phyloP scores from a whole-genome alignment of 306 rosid genomes.

The Cicer cuneatum region DNA sequence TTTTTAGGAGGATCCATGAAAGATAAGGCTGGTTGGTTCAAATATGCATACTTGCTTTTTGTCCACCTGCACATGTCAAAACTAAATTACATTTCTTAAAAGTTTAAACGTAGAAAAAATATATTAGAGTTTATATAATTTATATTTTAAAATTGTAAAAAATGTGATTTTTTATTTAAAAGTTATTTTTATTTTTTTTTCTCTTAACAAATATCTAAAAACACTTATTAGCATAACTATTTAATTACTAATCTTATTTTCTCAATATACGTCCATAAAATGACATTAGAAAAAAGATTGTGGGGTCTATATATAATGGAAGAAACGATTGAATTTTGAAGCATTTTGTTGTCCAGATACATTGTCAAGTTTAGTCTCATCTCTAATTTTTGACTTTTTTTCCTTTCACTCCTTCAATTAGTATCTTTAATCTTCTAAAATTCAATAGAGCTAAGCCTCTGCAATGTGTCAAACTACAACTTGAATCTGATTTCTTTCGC shows the following conservation, averaged over 20 bases:
- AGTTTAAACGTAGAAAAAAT: too few species aligned
- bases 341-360: constrained; percentile 28
- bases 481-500: too few species aligned
- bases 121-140: too few species aligned
- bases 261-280: too few species aligned
- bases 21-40: constrained; percentile 76
- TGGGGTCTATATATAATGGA: background rate
- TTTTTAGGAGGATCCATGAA: constrained; percentile 62
- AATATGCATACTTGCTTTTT: constrained; percentile 81
- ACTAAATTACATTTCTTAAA: too few species aligned
- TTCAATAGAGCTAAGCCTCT: background rate
- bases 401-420: background rate
- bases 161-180: too few species aligned
- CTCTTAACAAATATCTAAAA: too few species aligned
- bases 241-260: too few species aligned
- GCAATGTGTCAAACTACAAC: too few species aligned
- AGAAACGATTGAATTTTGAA: background rate
- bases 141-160: too few species aligned
- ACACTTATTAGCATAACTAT: too few species aligned
- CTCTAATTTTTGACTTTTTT: background rate
- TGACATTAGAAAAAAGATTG: background rate
- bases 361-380: background rate
- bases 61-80: constrained; percentile 78
- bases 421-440: background rate
- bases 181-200: too few species aligned